Evolutionary conservation across 2,329 filamentous ascomycete genomes (phyloP), one percentile per base, ranked within the genome.

Genomic region (Cryphonectria carpinicola): DNA sequence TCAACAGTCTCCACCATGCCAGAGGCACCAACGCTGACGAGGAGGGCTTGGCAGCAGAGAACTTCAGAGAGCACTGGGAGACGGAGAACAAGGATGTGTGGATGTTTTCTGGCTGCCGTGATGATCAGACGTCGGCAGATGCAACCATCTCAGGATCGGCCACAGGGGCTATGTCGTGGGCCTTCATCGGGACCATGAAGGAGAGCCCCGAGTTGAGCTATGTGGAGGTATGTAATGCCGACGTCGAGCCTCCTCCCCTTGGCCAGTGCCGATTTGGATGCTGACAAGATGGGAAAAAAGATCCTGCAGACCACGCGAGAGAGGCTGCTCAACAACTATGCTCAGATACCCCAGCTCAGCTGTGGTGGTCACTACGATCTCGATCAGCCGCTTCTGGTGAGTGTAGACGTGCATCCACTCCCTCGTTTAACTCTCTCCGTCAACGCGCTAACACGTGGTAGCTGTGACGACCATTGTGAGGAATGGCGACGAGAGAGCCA

Each of bases 1-100:
- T 88, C 78, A 81, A 84, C 70, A 81, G 84, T 3, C 76, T 88
- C 58, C 81, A 81, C 63, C 84, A 87, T 74, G 80, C 82, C 73
- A 78, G 79, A 4, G 77, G 82, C 46, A 79, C 84, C 67, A 79
- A 85, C 63, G 76, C 76, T 8, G 79, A 81, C 70, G 78, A 82
- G 25, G 81, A 83, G 56, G 84, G 84, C 0, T 78, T 86, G 22
- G 81, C 78, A 1, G 74, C 80, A 17, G 81, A 87, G 64, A 83
- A 83, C 72, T 81, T 78, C 52, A 80, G 83, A 19, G 82, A 85
- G 68, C 74, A 80, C 70, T 81, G 79, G 79, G 77, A 78, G 69
- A 73, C 74, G 6, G 80, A 82, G 70, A 78, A 77, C 5, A 82
- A 82, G 70, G 80, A 82, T 69, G 80, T 82, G n/a, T 81, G 79